Conservation (phyloP, 495 filamentous ascomycete genomes). For the Penicillium taxi region DNA sequence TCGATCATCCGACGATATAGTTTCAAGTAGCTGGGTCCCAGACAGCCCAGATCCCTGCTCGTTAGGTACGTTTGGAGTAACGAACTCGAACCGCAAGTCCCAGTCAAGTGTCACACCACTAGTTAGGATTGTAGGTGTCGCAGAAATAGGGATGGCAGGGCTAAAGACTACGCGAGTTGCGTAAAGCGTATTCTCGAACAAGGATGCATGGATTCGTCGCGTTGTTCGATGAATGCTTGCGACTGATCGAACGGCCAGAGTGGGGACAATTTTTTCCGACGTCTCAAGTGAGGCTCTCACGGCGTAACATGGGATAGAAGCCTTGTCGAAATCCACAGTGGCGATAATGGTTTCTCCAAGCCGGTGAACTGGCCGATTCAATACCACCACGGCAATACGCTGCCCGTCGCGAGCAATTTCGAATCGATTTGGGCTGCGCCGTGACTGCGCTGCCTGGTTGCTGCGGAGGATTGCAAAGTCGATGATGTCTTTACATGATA, state of each 20-base stretch:
- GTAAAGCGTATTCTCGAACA: slow-evolving; percentile 73
- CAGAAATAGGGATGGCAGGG: slow-evolving; percentile 68
- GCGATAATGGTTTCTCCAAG: slow-evolving; percentile 80
- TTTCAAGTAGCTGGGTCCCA: slow-evolving; percentile 40
- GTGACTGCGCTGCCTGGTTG: slow-evolving; percentile 52
- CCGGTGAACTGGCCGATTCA: slow-evolving; percentile 84
- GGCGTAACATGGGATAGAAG: slow-evolving; percentile 71
- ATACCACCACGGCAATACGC: slow-evolving; percentile 76
- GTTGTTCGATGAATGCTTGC: slow-evolving; percentile 81
- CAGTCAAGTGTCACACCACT: slow-evolving; percentile 78
- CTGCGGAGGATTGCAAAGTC: slow-evolving; percentile 81
- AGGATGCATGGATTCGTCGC: slow-evolving; percentile 64
- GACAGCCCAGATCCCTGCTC: slow-evolving; percentile 25
- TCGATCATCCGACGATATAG: slow-evolving; percentile 62
- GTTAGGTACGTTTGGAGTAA: slow-evolving; percentile 48
- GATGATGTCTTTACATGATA: slow-evolving; percentile 74
- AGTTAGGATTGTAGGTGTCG: slow-evolving; percentile 84
- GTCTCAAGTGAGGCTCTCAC: slow-evolving; percentile 70
- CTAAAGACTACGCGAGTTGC: slow-evolving; percentile 69
- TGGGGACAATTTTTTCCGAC: slow-evolving; percentile 65
- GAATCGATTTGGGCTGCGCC: slow-evolving; percentile 75
- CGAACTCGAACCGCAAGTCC: slow-evolving; percentile 84
- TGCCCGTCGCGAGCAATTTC: slow-evolving; percentile 85
- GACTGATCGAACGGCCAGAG: slow-evolving; percentile 73
- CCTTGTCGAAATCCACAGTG: slow-evolving; percentile 69